Evolutionary conservation across 2,329 filamentous ascomycete genomes (phyloP), one percentile per base, ranked within the genome.

Genomic region (Monosporascus sp.): DNA sequence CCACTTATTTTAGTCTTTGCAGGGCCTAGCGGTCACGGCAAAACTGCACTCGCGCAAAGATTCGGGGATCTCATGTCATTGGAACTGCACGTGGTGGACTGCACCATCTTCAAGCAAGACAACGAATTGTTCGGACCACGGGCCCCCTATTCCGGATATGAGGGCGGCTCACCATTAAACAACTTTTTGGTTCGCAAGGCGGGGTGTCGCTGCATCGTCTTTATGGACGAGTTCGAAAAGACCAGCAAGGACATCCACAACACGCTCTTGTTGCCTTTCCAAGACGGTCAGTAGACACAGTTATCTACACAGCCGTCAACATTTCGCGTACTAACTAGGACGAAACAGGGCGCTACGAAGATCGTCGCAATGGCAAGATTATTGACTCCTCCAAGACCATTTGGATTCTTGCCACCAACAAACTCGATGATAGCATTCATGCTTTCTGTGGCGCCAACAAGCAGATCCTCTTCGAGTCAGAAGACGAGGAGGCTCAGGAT

Each of bases 211-310:
- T 67, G 66, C 37, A 69, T 80, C 8, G 72, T 80, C 0, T 79
- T 78, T 53, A 57, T 80, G 15, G 77, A 80, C 49, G 76, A 81
- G 49, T 78, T 80, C 45, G 76, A 79, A 39, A 79, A 78, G 59
- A 76, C 74, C 0, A 65, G 57, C 0, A 17, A 60, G 5, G 67
- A 71, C 1, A 66, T 78, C 2, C 70, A 70, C 9, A 60, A 77
- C 20, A 61, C 74, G 5, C 62, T 80, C 7, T 60, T 81, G 2
- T 54, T 74, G 3, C 68, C 71, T 0, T 74, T 78, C 51, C 71
- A 78, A 5, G 67, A 68, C 41, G 74, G 75, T 71, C 61, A 50
- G 64, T 52, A 48, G 36, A 54, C 15, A 44, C 36, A 47, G 18
- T n/a, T 7, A 18, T 2, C 41, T 25, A 20, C 5, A 27, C 11